A percentile compares a stretch with the other conserved stretches of the same genome.
Conservation (phyloP, 306 rosid species). For the Datisca glomerata region DNA sequence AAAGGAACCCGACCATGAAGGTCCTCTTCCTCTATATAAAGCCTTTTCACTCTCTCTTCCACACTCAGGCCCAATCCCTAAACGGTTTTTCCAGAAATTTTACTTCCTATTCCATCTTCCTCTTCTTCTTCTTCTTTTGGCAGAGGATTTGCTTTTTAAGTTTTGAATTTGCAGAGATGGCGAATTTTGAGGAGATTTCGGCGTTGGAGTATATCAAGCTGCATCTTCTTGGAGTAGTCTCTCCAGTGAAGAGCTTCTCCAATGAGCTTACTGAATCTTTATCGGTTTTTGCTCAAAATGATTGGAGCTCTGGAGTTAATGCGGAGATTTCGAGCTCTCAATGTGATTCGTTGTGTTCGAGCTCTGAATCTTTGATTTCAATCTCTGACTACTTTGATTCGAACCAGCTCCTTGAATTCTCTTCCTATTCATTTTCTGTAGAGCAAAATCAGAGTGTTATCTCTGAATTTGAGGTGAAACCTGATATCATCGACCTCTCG, state of each 20-base stretch:
- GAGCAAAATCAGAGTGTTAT: slow-evolving; percentile 2
- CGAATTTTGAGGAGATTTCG: slow-evolving; percentile 14
- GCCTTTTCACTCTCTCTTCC: not conserved
- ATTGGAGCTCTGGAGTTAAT: not conserved
- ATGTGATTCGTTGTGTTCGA: slow-evolving; percentile 6
- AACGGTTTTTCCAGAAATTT: not conserved
- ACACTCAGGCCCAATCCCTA: not conserved
- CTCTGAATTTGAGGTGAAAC: slow-evolving; percentile 23
- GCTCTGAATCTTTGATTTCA: slow-evolving; percentile 12
- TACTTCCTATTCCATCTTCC: not conserved
- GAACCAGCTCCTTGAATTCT: slow-evolving; percentile 9
- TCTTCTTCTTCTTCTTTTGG: not conserved
- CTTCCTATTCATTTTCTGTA: slow-evolving; percentile 7
- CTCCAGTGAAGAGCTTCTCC: slow-evolving; percentile 24
- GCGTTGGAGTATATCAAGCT: slow-evolving; percentile 33
- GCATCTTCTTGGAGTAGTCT: slow-evolving; percentile 49
- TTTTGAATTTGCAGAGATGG: slow-evolving; percentile 9
- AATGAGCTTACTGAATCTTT: not conserved
- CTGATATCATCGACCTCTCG: slow-evolving; percentile 21
- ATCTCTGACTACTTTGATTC: slow-evolving; percentile 11
- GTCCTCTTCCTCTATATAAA: slow-evolving; percentile 14
- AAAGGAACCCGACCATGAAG: not conserved
- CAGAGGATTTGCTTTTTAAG: too few species aligned
- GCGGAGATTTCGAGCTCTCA: not conserved
- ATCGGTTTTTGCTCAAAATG: not conserved